Conservation (phyloP, 768 basidiomycete species). For the Daedaleopsis sinensis region DNA sequence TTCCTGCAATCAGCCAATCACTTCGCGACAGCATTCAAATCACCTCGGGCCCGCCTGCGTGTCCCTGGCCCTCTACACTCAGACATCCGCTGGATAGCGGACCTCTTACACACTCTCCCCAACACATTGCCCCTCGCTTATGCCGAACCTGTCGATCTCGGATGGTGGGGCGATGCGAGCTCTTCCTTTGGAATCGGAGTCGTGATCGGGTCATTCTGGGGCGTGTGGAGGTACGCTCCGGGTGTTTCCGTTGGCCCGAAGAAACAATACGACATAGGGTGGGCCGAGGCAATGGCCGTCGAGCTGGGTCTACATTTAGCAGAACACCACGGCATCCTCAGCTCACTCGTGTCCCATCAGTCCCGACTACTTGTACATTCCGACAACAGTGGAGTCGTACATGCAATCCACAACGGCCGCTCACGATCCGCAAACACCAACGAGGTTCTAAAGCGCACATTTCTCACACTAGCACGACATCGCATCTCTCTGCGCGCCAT, state of each 20-base stretch:
- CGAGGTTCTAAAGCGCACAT: no score
- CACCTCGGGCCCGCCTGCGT: constrained; percentile 14
- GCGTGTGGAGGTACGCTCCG: constrained; percentile 32
- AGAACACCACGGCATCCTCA: no score
- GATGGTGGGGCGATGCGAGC: constrained; percentile 42
- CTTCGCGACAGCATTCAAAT: constrained; percentile 28
- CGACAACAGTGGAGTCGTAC: no score
- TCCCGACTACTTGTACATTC: no score
- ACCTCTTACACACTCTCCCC: constrained; percentile 21
- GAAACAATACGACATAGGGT: constrained; percentile 26
- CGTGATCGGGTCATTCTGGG: constrained; percentile 31
- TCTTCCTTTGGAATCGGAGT: constrained; percentile 40
- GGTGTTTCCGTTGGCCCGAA: constrained; percentile 35
- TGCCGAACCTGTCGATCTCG: constrained; percentile 26
- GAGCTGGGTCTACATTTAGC: no score
- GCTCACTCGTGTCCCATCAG: no score
- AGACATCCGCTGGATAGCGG: constrained; percentile 32
- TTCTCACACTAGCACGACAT: no score
- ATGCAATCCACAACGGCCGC: no score
- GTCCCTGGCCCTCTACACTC: constrained; percentile 9
- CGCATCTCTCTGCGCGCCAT: no score
- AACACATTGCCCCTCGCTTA: constrained; percentile 22
- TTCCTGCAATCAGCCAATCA: constrained; percentile 26
- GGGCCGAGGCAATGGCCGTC: no score
- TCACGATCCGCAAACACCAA: no score